phyloP scores from a whole-genome alignment of 192 early-diverging fungal genomes.

The Pilobolus umbonatus region DNA sequence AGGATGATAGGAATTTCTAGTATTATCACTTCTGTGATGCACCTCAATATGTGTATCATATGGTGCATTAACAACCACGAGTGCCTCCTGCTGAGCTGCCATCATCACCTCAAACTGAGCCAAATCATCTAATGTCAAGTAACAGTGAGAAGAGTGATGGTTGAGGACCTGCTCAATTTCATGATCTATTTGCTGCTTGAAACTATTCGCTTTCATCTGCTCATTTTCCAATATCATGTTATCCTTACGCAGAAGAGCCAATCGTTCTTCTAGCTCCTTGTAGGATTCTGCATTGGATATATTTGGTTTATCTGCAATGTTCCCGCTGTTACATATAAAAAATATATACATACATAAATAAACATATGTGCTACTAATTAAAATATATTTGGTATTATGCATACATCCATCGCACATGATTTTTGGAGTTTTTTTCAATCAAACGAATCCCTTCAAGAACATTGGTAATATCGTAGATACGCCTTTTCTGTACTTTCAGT shows the following conservation, averaged over 20 bases:
- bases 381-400: not conserved
- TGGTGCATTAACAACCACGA: conserved; percentile 12
- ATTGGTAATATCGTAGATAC: conserved; percentile 69
- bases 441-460: conserved; percentile 62
- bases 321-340: conserved; percentile 9
- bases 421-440: conserved; percentile 64
- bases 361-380: not conserved
- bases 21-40: conserved; percentile 1
- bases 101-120: conserved; percentile 14
- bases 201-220: not conserved
- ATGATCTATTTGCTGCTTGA: conserved; percentile 12
- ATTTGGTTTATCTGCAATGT: conserved; percentile 1
- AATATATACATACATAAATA: not conserved
- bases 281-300: not conserved
- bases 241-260: conserved; percentile 1
- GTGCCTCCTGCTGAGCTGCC: conserved; percentile 13
- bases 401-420: conserved; percentile 67
- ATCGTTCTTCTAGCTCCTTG: conserved; percentile 2
- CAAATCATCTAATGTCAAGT: conserved; percentile 23
- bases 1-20: not conserved
- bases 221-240: conserved; percentile 16
- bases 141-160: conserved; percentile 10
- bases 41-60: conserved; percentile 15
- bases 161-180: conserved; percentile 7
- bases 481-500: conserved; percentile 59